Base-by-base conservation (phyloP, 2,329 filamentous ascomycete genomes). In the Onygenales sp. region DNA sequence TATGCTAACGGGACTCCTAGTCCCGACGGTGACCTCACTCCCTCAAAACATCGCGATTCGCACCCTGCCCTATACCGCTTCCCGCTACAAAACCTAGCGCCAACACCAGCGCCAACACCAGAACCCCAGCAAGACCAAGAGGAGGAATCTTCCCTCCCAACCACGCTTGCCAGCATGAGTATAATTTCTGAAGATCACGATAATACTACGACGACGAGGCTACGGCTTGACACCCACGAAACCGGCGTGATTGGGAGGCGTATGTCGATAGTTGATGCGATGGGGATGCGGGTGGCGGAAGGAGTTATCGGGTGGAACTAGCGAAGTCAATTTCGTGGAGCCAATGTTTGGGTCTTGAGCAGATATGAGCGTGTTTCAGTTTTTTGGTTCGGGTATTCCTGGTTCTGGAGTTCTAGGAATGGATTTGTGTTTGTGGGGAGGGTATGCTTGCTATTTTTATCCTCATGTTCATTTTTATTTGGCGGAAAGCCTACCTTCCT, bases 211-310 rank as follows among this genome's bases (percentile, higher is more conserved):
- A 10, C 7, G 6, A n/a, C 13, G 46, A 41, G 9, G 38, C 14
- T 53, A 14, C 31, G 45, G 14, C 48, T 54, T n/a, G 45, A 49
- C 35, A 31, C 49, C 11, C 41, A 41, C 27, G 48, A 51, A 17
- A 49, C 13, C 13, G 54, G 54, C n/a, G 50, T 55, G 50, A 55
- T 55, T 17, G 54, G 54, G 38, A 43, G 54, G 9, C 43, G 54
- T 7, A 52, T 55, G 43, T 55, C 50, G 8, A 48, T 55, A 27
- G 50, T 55, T 11, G 51, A 53, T 48, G 43, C 31, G 38, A 53
- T 17, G 10, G 54, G 54, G 27, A 38, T 42, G 41, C 47, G 43
- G 43, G 33, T 55, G 13, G 54, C 54, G 2, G 54, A 55, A 38
- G 54, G 54, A 5, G 39, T 55, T 11, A 52, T 55, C 32, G 54